Conservation (phyloP, 352 stramenopile genomes). For the Phytophthora colocasiae region DNA sequence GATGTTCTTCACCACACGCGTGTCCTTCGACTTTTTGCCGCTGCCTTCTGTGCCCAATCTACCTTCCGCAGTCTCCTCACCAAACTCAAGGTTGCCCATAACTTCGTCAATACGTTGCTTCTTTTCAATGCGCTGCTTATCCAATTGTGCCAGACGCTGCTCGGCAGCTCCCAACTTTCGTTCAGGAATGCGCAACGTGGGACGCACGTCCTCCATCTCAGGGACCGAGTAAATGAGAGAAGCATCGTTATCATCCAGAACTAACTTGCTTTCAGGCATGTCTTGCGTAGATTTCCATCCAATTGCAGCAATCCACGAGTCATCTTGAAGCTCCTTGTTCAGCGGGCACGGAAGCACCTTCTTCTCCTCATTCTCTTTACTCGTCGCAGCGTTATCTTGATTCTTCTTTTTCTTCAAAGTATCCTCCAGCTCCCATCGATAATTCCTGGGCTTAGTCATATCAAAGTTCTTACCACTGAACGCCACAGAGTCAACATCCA, state of each 20-base stretch:
- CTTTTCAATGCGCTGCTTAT: slow-evolving; percentile 81
- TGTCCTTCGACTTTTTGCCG: slow-evolving; percentile 86
- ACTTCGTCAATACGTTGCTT: slow-evolving; percentile 84
- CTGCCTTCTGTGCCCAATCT: slow-evolving; percentile 68
- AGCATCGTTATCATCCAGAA: slow-evolving; percentile 87
- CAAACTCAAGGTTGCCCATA: slow-evolving; percentile 83
- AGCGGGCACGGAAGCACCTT: slow-evolving; percentile 50
- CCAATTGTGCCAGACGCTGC: slow-evolving; percentile 70
- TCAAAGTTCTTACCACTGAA: slow-evolving; percentile 61
- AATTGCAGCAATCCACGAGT: slow-evolving; percentile 79
- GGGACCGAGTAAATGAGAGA: slow-evolving; percentile 79
- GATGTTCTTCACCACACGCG: slow-evolving; percentile 87
- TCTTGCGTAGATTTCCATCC: slow-evolving; percentile 82
- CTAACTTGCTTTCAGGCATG: slow-evolving; percentile 82
- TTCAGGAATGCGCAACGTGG: slow-evolving; percentile 85
- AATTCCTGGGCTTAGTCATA: slow-evolving; percentile 77
- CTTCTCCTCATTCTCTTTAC: slow-evolving; percentile 13
- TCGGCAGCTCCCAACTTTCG: slow-evolving; percentile 82
- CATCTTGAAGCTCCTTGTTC: slow-evolving; percentile 75
- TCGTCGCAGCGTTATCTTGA: slow-evolving; percentile 4
- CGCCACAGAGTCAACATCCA: not conserved
- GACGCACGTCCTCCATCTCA: slow-evolving; percentile 82
- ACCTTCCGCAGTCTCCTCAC: slow-evolving; percentile 75
- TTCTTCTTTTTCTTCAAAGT: slow-evolving; percentile 19
- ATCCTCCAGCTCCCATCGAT: slow-evolving; percentile 75